Evolutionary conservation across 148 eudicot species (phyloP).

Genomic region (Heliamphora exappendiculata): DNA sequence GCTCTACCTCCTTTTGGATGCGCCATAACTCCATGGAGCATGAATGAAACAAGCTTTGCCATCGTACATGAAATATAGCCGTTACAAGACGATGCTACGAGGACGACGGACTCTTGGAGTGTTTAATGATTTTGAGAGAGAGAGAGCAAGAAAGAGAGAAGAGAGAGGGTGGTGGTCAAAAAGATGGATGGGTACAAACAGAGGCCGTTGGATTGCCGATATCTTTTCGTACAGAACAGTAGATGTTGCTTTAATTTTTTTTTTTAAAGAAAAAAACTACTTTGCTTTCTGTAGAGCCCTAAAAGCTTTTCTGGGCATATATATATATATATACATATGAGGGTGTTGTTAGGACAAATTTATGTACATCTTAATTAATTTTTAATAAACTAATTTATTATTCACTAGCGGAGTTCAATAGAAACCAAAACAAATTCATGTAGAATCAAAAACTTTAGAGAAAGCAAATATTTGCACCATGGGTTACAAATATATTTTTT

Average conservation of each 20-base stretch:
- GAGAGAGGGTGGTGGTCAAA: background rate
- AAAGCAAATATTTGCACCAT: no score
- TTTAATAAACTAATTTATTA: no score
- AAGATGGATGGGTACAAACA: background rate
- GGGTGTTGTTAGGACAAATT: no score
- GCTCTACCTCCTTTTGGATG: background rate
- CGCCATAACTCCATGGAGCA: background rate
- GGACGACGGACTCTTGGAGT: background rate
- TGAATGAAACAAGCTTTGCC: background rate
- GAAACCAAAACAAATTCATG: no score
- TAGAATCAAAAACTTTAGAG: no score
- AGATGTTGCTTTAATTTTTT: background rate
- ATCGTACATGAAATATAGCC: constrained; percentile 11
- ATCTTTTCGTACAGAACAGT: background rate
- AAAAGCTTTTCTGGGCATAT: background rate
- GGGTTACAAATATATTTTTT: no score
- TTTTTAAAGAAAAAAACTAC: background rate
- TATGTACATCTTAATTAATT: no score
- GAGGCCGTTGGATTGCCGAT: constrained; percentile 12
- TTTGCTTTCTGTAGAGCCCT: background rate
- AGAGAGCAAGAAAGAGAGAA: background rate
- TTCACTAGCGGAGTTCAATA: no score
- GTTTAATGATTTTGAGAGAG: background rate
- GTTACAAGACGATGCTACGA: background rate
- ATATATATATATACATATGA: no score